Evolutionary conservation across 1,284 basidiomycete species (phyloP), one percentile per base, ranked within the genome.

Genomic region (Ustilago shanxiensis): DNA sequence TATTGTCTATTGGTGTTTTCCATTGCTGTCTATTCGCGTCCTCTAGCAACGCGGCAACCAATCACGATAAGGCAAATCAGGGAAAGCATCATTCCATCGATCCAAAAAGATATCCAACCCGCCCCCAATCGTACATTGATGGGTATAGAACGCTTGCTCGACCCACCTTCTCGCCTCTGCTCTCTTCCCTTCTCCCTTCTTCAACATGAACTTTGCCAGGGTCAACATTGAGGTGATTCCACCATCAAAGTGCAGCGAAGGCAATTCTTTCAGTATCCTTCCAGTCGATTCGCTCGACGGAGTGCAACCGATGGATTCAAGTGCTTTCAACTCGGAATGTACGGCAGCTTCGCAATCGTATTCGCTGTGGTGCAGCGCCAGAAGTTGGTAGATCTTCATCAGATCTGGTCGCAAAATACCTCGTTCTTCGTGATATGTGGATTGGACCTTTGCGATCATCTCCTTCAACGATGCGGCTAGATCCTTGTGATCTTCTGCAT

Each of bases 41-140:
- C 10, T 49, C 47, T 57, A 73, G 49, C 61, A 73, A 20, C 71
- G 26, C 22, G 72, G 72, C 56, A 77, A 37, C 70, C 70, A 72
- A 2, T 66, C 59, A 2, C 67, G 59, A 35, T 73, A 68, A 14
- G 75, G 75, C 31, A 77, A 44, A 14, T 72, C 54, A 2, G 64
- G 60, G 50, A 73, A 77, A 11, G 67, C 68, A n/a, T 71, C 72
- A 1, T 58, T 50, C 80, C 77, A 84, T 8, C 82, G 73, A 52
- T 83, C 79, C 24, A 79, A 47, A 41, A 84, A 81, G 63, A 84
- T 66, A 28, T 73, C 67, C 45, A 62, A 39, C 0, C 82, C 82
- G n/a, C 82, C 82, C 1, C 81, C 81, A 24, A 84, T 83, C 54
- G 82, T 81, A 56, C 75, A 79, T 22, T 77, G 63, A 65, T 84